Base-by-base conservation (phyloP, 2,329 filamentous ascomycete species). In the Nothopassalora personata region DNA sequence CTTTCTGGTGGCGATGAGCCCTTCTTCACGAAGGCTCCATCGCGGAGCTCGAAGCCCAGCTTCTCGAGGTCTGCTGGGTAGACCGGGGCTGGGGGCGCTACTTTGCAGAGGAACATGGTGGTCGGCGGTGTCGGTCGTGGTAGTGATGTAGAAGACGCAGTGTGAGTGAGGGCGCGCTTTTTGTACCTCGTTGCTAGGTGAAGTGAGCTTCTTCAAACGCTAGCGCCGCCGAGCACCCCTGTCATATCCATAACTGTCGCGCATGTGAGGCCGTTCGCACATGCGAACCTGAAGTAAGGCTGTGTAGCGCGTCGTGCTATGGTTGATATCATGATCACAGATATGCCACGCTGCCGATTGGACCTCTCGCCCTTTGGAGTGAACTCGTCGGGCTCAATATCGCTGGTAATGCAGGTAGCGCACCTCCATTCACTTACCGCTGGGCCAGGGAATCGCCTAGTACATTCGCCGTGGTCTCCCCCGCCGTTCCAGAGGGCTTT, bases 1-100 rank as follows among this genome's bases (percentile, higher is more conserved):
- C 86, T 87, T 64, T 82, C 78, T n/a, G 36, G 31, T 13, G 30
- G 10, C 23, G 45, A 9, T n/a, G 13, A 15, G 27, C n/a, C 43
- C 18, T 33, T 48, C 27, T 23, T 48, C 27, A 49, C 18, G 45
- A 56, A 49, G 18, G 47, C 6, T 36, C 53, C 53, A 13, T 48
- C 23, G 39, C 31, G 30, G 43, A 23, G 18, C 53, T 56, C 45
- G 36, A 56, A 56, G 30, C 53, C 53, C 4, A 56, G 53, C 45
- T 27, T 33, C 15, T 28, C 27, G 43, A 56, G 43, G 6, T 47
- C 30, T 27, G 53, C 45, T 23, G 23, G 13, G 43, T 49, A 56
- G 3, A 15, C 18, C 45, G 7, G 23, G 23, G 28, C 45, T 49
- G 19, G 53, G 19, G 53, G 53, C 19, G 53, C 36, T 46, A 13